phyloP scores from a whole-genome alignment of 2,329 filamentous ascomycete genomes.

The Alternaria metachromatica region DNA sequence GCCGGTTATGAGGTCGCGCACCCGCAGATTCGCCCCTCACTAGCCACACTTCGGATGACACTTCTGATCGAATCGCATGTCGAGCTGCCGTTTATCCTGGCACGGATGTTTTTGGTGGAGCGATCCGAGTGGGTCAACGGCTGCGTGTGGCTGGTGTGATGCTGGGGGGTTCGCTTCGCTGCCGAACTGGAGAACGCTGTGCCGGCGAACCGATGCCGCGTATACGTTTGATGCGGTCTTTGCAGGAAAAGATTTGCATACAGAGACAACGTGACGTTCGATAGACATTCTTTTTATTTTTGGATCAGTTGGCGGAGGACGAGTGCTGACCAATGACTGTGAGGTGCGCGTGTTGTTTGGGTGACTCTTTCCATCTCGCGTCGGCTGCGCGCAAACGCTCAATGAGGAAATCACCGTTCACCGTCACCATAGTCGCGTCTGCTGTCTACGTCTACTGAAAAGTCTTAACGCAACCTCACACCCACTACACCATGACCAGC shows the following conservation, averaged over 20 bases:
- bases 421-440: background rate
- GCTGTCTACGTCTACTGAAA: background rate
- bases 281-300: slow-evolving; percentile 7
- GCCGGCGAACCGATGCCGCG: slow-evolving; percentile 14
- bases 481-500: background rate
- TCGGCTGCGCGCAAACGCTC: background rate
- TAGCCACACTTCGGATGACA: slow-evolving; percentile 36
- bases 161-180: slow-evolving; percentile 14
- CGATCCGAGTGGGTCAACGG: slow-evolving; percentile 11
- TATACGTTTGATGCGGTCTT: slow-evolving; percentile 4
- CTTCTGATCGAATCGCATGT: slow-evolving; percentile 25
- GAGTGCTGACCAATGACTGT: background rate
- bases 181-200: slow-evolving; percentile 13
- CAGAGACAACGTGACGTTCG: slow-evolving; percentile 3
- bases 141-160: slow-evolving; percentile 12
- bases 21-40: slow-evolving; percentile 31
- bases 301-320: slow-evolving; percentile 5
- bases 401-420: background rate
- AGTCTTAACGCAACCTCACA: background rate
- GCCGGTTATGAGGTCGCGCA: slow-evolving; percentile 11
- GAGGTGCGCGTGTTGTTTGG: background rate
- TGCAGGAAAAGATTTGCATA: background rate
- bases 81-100: slow-evolving; percentile 4
- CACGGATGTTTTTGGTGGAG: background rate
- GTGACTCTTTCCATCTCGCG: background rate